Conservation (phyloP, 208 protist genomes). For the Trypanosoma congolense region DNA sequence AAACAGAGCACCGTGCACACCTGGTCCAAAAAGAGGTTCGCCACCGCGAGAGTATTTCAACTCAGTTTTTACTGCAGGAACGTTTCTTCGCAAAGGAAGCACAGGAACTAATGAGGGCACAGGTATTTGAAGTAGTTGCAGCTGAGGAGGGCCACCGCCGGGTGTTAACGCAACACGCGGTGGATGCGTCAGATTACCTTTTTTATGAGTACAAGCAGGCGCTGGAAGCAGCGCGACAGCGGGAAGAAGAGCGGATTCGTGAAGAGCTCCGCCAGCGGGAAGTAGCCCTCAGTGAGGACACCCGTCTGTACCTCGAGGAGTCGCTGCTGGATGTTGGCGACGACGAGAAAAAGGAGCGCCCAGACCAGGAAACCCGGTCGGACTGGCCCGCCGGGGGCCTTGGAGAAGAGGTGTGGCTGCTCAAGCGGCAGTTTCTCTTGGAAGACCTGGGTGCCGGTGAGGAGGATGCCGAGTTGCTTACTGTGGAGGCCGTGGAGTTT, state of each 20-base stretch:
- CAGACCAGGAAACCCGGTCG: conserved; percentile 9
- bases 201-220: conserved; percentile 26
- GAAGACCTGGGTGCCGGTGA: conserved; percentile 31
- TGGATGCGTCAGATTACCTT: conserved; percentile 26
- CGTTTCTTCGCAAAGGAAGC: conserved; percentile 38
- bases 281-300: conserved; percentile 28
- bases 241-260: conserved; percentile 34
- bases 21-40: conserved; percentile 35
- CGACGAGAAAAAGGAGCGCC: neutral
- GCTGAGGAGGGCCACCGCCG: conserved; percentile 35
- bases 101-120: conserved; percentile 27
- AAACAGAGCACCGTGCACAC: conserved; percentile 25
- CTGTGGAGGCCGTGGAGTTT: conserved; percentile 26
- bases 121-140: conserved; percentile 29
- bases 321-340: no score
- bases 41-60: conserved; percentile 21
- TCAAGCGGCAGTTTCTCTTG: conserved; percentile 35
- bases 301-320: conserved; percentile 48
- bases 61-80: conserved; percentile 25
- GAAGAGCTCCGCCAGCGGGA: conserved; percentile 41
- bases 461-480: conserved; percentile 18
- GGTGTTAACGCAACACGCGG: conserved; percentile 28
- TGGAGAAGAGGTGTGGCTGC: no score
- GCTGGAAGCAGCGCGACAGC: conserved; percentile 21
- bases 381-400: no score